Evolutionary conservation across 2,329 filamentous ascomycete species (phyloP), one percentile per base, ranked within the genome.

Genomic region (Hyphodiscus sp.): DNA sequence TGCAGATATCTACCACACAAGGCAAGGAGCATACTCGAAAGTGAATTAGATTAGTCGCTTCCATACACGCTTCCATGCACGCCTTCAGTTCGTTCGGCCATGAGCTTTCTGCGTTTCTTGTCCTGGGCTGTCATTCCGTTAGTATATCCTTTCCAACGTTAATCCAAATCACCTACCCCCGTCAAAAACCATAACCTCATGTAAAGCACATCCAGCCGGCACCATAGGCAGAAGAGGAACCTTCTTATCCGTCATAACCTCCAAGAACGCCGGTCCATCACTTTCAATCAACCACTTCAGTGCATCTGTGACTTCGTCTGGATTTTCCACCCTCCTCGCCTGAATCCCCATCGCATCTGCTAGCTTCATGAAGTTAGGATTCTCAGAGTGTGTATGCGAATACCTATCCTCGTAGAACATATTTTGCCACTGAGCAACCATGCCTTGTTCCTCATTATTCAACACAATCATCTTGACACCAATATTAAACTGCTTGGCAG

Each of bases 391-490:
- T 0, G 92, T 96, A 71, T 96, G 91, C 38, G 90, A 80, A 65
- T 85, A 97, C 63, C 92, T 85, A 68, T 96, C 91, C 71, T 96
- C 87, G 75, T 95, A 97, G 76, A 97, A 97, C 61, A 97, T 83
- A 65, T 90, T 91, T 74, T 97, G 92, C 92, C 92, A 97, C 75
- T 96, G 92, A 1, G 91, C 96, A 44, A 97, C 91, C 92, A 97
- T 97, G 50, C 92, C 92, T 74, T 96, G 92, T 73, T 97, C 91
- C 71, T 95, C 91, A 72, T 96, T 99, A 78, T 97, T 97, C 52
- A 99, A 73, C 20, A 97, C 79, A 64, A 97, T 90, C 56, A 97
- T 80, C 80, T 97, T 97, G 71, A 95, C 86, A 60, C 89, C 91
- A 69, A 97, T 96, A 75, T 94, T 89, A 78, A 97, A 97, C 74